Base-by-base conservation (phyloP, 169 alveolate genomes). In the Fabrea salina region DNA sequence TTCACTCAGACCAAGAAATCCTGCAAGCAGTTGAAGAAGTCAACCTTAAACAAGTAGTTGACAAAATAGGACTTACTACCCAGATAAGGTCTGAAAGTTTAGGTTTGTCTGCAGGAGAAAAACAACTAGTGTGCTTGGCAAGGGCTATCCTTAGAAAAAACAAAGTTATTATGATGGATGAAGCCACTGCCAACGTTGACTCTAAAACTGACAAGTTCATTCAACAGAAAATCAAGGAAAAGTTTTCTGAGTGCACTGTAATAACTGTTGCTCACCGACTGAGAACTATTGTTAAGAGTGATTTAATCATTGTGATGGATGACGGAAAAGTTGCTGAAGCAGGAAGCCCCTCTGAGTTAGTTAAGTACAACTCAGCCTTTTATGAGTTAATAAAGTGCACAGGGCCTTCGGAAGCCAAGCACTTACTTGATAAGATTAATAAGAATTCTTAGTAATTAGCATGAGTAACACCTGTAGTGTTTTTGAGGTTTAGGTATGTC, bases 241-340 rank as follows among this genome's bases (percentile, higher is more conserved):
- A 89, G 19, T 91, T 93, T 41, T 66, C 33, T 7, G 82, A 81
- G 78, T 87, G 96, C 22, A 93, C 99, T n/a, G 86, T 95, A 53
- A 76, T 96, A 35, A 91, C 96, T 16, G 91, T 96, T 79, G 99
- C 99, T 25, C 99, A 96, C 77, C 89, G 98, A 76, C 75, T 96
- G n/a, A 86, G 94, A 58, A 94, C 98, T 3, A 89, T 96, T 47
- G 81, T 91, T 16, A 97, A 96, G 76, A 82, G 88, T 33, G 97
- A 94, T 76, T 83, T 77, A 54, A 92, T 96, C 1, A 56, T 96
- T n/a, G 96, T 92, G 1, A 53, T 96, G 79, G 95, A 90, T 41
- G 80, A 85, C 43, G 98, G 98, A 4, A 67, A 50, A 30, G 86
- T 86, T 5, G 83, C 71, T 27, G 95, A 92, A 54, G 11, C 19